Evolutionary conservation across 2,329 filamentous ascomycete species (phyloP), one percentile per base, ranked within the genome.

Genomic region (Pseudocercospora musae): DNA sequence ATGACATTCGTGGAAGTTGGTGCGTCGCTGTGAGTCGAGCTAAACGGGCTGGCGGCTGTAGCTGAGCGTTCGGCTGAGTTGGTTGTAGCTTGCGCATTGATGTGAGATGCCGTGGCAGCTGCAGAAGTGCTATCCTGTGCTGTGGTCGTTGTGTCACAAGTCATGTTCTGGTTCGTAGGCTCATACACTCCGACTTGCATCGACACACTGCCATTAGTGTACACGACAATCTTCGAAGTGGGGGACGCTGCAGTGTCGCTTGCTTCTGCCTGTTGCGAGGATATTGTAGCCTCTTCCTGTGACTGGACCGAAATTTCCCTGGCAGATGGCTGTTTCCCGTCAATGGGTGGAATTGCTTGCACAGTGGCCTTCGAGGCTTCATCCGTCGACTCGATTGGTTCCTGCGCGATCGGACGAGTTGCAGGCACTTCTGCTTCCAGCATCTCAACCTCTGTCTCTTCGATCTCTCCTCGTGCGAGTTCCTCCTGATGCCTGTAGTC

Each of bases 401-500:
- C 66, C 23, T 64, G 62, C 10, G 58, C 53, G 1, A 65, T 50
- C 5, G 66, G 57, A 5, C 61, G 60, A 11, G 59, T 62, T 9
- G 66, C 65, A 31, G 56, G 18, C 21, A 60, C 64, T 56, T 68
- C 67, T 42, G 62, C 40, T 29, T 66, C 67, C 21, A 67, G 44
- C 4, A 49, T 57, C 5, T 37, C 54, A 21, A 59, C 61, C 48
- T 67, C 81, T 18, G 86, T 85, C 15, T 89, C 86, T n/a, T 88
- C 61, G 13, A 63, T n/a, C 10, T 86, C 83, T 0, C 78, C 81
- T 37, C 82, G 79, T 18, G 83, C 80, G 44, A 82, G 80, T 67
- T 96, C 91, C 60, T 90, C 88, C 59, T 96, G 90, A 73, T 94
- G 92, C 80, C 90, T 91, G 60, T 94, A 93, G 74, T 99, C 92